Conservation (phyloP, 2,329 filamentous ascomycete genomes). For the Colletotrichum gigasporum region DNA sequence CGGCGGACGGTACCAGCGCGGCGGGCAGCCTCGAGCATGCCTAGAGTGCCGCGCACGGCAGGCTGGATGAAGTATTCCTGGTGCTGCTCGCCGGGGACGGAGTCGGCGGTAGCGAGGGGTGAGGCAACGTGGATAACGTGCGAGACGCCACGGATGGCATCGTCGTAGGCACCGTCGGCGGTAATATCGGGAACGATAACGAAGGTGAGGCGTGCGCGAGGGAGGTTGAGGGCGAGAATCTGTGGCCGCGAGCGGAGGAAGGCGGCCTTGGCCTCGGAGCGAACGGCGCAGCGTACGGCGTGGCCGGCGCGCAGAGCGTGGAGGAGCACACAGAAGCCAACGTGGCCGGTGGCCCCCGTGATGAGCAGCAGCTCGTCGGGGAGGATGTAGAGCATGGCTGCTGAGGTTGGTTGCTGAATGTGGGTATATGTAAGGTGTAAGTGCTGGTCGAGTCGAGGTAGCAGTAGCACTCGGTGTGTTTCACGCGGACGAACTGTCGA, state of each 20-base stretch:
- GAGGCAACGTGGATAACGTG: conserved; percentile 47
- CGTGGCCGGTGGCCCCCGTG: conserved; percentile 43
- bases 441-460: too few species aligned
- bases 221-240: conserved; percentile 31
- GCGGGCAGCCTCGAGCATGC: conserved; percentile 59
- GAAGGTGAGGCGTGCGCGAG: conserved; percentile 36
- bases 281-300: conserved; percentile 42
- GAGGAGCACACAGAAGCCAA: conserved; percentile 42
- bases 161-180: conserved; percentile 48
- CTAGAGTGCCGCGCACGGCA: conserved; percentile 61
- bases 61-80: conserved; percentile 61
- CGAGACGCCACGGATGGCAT: conserved; percentile 50
- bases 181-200: conserved; percentile 49
- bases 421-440: not conserved
- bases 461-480: too few species aligned
- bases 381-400: conserved; percentile 24
- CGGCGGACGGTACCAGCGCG: conserved; percentile 45
- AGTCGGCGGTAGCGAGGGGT: conserved; percentile 46
- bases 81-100: conserved; percentile 69
- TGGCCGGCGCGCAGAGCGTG: conserved; percentile 39
- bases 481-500: not conserved
- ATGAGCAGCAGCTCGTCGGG: conserved; percentile 35
- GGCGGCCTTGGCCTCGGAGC: conserved; percentile 34
- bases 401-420: not conserved
- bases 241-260: conserved; percentile 22